These are phyloP conservation scores for Magnusiomyces ingens DNA, from an alignment of 1,139 yeast species.

Conservation along the genomic window DNA sequence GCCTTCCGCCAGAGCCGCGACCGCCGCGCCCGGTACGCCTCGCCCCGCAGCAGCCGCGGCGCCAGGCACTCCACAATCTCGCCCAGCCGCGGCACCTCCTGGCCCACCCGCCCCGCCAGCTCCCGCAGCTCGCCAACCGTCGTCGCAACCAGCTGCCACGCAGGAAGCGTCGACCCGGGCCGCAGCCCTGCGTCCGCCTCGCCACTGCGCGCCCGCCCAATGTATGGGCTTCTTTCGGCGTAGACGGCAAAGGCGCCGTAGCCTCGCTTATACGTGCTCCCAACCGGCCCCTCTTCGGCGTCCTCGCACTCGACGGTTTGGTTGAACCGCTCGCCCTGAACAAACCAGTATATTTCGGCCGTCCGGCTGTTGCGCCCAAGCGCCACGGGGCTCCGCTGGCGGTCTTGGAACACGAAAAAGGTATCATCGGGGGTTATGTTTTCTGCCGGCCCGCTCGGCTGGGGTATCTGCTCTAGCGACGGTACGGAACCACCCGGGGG, in stretches of 20 bases:
- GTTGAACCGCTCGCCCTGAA: neutral
- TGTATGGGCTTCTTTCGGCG: neutral
- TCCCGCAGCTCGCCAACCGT: neutral
- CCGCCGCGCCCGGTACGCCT: too few relatives aligned
- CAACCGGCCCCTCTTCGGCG: neutral
- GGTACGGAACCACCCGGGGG: conserved; percentile 14
- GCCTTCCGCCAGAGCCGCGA: too few relatives aligned
- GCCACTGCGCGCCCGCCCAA: too few relatives aligned
- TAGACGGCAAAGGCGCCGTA: neutral
- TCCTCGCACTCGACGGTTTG: neutral
- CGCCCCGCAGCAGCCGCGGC: too few relatives aligned
- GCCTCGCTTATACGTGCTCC: neutral
- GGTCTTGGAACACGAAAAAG: neutral
- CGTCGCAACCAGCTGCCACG: neutral
- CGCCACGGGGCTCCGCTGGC: neutral
- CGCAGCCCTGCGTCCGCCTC: too few relatives aligned
- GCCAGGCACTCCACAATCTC: too few relatives aligned
- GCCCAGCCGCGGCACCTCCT: neutral
- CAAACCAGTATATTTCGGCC: neutral
- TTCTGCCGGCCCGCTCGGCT: neutral
- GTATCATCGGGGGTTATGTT: neutral
- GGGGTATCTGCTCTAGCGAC: neutral
- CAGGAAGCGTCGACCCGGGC: too few relatives aligned
- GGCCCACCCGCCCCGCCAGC: neutral
- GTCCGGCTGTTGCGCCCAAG: neutral